Conservation (phyloP, 192 early-diverging fungal genomes). For the Backusella macrospora region DNA sequence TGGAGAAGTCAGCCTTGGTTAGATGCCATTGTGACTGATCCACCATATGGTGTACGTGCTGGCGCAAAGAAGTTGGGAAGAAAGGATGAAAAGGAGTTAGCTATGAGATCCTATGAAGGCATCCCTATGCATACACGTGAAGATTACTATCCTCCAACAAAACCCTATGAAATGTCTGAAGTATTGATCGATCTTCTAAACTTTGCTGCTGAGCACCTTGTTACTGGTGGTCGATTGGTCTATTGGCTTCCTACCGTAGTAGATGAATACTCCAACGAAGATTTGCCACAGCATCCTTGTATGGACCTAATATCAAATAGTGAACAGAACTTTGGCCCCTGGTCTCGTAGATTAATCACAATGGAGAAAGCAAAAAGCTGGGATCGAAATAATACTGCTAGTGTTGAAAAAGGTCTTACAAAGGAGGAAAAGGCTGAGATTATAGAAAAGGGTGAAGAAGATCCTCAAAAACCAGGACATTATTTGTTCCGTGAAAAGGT, state of each 20-base stretch:
- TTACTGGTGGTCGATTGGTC: constrained; percentile 82
- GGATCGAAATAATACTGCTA: constrained; percentile 13
- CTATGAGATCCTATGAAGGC: constrained; percentile 49
- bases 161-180: constrained; percentile 94
- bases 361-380: constrained; percentile 81
- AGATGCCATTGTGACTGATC: constrained; percentile 95
- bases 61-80: constrained; percentile 91
- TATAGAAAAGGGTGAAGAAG: constrained; percentile 20
- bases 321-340: constrained; percentile 93
- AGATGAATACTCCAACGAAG: constrained; percentile 77
- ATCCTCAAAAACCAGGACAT: constrained; percentile 38
- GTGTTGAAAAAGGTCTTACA: constrained; percentile 11
- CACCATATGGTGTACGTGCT: constrained; percentile 96
- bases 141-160: constrained; percentile 87
- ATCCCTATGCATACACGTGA: constrained; percentile 48
- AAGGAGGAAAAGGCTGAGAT: constrained; percentile 26
- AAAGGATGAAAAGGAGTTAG: constrained; percentile 49
- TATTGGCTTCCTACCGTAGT: constrained; percentile 96
- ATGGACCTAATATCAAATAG: constrained; percentile 86
- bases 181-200: constrained; percentile 82
- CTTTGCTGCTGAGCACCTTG: constrained; percentile 81
- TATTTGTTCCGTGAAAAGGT: constrained; percentile 48
- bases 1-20: constrained; percentile 68
- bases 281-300: constrained; percentile 83
- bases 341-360: constrained; percentile 89